Evolutionary conservation across 805 yeast species (phyloP).

Genomic region (Candida xiaguanensis): DNA sequence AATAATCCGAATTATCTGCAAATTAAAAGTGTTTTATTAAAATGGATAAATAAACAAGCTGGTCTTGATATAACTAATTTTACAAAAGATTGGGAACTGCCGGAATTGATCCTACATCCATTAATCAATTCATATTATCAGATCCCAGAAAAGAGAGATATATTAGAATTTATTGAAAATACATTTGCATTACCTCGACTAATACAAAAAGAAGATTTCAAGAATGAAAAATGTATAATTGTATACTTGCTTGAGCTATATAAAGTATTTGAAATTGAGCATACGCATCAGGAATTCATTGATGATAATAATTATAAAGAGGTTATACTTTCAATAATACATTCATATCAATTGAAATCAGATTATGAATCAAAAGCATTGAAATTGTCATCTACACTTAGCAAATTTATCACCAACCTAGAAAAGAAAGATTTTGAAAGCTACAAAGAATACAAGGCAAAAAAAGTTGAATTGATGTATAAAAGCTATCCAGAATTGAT

Average conservation of each 20-base stretch:
- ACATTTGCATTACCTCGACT: constrained; percentile 40
- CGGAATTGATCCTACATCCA: background rate
- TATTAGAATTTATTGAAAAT: constrained; percentile 42
- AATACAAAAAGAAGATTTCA: constrained; percentile 54
- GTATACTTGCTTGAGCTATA: constrained; percentile 60
- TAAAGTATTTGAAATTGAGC: constrained; percentile 30
- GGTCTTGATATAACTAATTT: constrained; percentile 40
- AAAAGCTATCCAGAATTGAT: constrained; percentile 14
- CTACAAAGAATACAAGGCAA: constrained; percentile 8
- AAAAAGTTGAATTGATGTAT: constrained; percentile 12
- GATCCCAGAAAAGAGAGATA: constrained; percentile 14
- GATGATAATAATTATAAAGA: background rate
- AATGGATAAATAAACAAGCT: constrained; percentile 48
- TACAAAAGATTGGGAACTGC: constrained; percentile 48
- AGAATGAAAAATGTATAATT: constrained; percentile 57
- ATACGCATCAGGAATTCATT: background rate
- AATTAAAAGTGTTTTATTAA: constrained; percentile 30
- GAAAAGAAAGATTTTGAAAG: background rate
- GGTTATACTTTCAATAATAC: constrained; percentile 1
- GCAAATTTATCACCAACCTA: constrained; percentile 8
- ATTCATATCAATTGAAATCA: constrained; percentile 1
- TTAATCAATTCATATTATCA: constrained; percentile 1
- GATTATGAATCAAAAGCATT: background rate
- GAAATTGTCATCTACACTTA: constrained; percentile 2
- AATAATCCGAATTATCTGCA: constrained; percentile 25